Evolutionary conservation across 345 rosid species (phyloP), one percentile per base, ranked within the genome.

Genomic region (Moricandia arvensis): DNA sequence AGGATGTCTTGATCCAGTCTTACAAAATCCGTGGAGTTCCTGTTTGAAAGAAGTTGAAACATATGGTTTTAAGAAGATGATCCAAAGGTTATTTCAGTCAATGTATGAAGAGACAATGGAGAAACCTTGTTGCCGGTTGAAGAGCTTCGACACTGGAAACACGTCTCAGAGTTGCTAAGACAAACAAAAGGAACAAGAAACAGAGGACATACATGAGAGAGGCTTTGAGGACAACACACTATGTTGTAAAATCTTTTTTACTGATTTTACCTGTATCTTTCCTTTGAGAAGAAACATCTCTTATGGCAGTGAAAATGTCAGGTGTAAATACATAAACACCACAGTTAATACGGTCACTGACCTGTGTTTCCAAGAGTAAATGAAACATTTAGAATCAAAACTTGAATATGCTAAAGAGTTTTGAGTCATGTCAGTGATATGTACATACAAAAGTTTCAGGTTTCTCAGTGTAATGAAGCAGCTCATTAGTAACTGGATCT

Each of bases 101-200:
- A 45, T 16, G 66, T 10, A 21, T 4, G 8, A 61, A 10, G 47
- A 15, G 69, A 41, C 60, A 30, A 31, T 35, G 7, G 13, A 59
- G 65, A 65, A 76, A 91, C 98, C 91, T 88, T 67, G 93, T 87
- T 11, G 90, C 86, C 2, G 88, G 87, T 76, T 93, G 97, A 72
- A 93, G 93, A 65, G 96, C 97, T 85, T 93, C 98, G 33, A 91
- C 87, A 88, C 98, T 93, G 74, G 98, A 91, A 57, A 93, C 73
- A 71, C 88, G 88, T 86, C 85, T 89, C 64, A 91, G 79, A 81
- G 88, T 88, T 69, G 90, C 98, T 93, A 82, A 69, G 31, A 73
- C 70, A 65, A 33, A 73, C 26, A 33, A 65, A 66, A 66, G 49
- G 17, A 47, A 59, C 59, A 74, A 33, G 43, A 29, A 8, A 38